These are phyloP conservation scores for Symbiodinium natans DNA, from an alignment of 73 alveolate genomes.

Conservation along the genomic window DNA sequence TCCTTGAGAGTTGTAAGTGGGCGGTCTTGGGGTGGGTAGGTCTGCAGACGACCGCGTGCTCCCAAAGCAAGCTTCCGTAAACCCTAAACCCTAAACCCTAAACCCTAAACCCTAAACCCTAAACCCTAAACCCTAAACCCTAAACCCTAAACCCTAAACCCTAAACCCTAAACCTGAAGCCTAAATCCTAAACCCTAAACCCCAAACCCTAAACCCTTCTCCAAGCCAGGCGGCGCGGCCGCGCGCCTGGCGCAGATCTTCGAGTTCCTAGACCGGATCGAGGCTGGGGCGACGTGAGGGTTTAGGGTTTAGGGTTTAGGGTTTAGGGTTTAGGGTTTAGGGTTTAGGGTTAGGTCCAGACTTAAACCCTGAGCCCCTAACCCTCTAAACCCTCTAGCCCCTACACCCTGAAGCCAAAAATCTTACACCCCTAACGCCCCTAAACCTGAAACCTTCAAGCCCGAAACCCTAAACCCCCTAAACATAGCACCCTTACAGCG, in stretches of 20 bases:
- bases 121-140: background rate
- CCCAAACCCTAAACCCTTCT: background rate
- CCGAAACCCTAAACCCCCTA: too few species aligned
- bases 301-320: background rate
- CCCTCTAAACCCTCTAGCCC: background rate
- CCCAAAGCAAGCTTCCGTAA: too few species aligned
- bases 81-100: too few species aligned
- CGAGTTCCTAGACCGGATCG: conserved; percentile 81
- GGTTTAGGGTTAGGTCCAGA: background rate
- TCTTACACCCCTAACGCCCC: too few species aligned
- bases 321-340: background rate
- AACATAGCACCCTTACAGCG: too few species aligned
- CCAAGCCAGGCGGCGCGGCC: background rate
- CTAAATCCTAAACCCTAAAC: background rate
- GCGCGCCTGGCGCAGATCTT: conserved; percentile 55
- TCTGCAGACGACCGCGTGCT: too few species aligned
- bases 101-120: background rate
- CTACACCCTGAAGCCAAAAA: too few species aligned
- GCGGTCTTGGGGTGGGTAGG: too few species aligned
- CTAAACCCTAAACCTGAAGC: background rate
- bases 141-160: background rate
- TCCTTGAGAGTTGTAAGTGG: too few species aligned
- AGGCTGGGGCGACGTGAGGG: conserved; percentile 1
- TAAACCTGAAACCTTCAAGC: too few species aligned
- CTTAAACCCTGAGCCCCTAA: background rate